Evolutionary conservation across 2,329 filamentous ascomycete genomes (phyloP), one percentile per base, ranked within the genome.

Genomic region (Stemphylium vesicarium): DNA sequence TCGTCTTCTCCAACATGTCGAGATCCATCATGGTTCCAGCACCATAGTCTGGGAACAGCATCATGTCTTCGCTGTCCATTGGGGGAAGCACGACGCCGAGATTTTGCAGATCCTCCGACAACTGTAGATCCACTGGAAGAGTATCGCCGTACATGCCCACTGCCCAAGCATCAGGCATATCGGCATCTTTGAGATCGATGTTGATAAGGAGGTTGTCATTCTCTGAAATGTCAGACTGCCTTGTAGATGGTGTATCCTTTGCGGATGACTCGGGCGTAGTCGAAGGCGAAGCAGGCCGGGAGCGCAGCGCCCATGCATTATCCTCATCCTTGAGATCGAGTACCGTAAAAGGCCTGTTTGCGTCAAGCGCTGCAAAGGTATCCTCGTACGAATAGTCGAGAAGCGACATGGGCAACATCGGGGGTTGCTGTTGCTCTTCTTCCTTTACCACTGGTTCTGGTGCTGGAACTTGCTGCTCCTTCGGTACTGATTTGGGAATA

Each of bases 211-310:
- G 60, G 26, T 75, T 74, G 59, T 79, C 77, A 50, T 74, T 74
- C 59, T 78, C 74, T 16, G 70, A 75, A 18, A 80, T 76, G 49
- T 81, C 78, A 39, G 75, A 79, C 41, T 71, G 72, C 20, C 70
- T 68, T 22, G 74, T 77, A 4, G 68, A 72, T 2, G 71, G 69
- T 15, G 72, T 70, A 60, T 77, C 67, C 60, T 77, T 76, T 22
- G 70, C 63, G 0, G 71, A 71, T 11, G 73, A 74, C 26, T 74
- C 72, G 2, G 74, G 72, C 6, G 69, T 75, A 16, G 65, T 62
- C 3, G 65, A 64, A 3, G 72, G 72, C 4, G 72, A 75, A 24
- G 55, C 67, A 8, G 68, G 66, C 4, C 67, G 66, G 13, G 70
- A 73, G n/a, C 70, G 71, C 4, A 69, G 53, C 2, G 59, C 62